These are phyloP conservation scores for Solanum rostratum DNA, from an alignment of 257 asterid genomes.

Conservation along the genomic window DNA sequence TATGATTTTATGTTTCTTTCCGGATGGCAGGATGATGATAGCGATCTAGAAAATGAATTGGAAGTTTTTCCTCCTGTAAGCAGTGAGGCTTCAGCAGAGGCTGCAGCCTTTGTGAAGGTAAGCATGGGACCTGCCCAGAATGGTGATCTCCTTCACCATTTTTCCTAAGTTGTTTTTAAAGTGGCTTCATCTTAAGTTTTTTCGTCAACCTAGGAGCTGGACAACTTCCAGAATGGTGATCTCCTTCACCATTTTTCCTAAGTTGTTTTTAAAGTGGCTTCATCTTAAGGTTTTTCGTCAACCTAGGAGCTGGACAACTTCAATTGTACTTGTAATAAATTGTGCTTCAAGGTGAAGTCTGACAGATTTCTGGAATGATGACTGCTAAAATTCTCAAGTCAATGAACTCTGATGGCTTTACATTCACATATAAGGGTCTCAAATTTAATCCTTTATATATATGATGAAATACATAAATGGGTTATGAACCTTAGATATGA, in stretches of 20 bases:
- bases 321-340: not conserved
- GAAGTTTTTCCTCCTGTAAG: conserved; percentile 61
- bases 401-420: not conserved
- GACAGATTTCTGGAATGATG: not conserved
- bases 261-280: not conserved
- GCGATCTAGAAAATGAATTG: conserved; percentile 69
- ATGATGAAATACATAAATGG: not conserved
- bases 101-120: conserved; percentile 78
- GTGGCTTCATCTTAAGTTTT: not conserved
- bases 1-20: conserved; percentile 3
- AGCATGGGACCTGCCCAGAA: not conserved
- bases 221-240: not conserved
- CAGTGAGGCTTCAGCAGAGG: conserved; percentile 65
- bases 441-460: not conserved
- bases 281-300: not conserved
- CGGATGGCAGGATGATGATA: conserved; percentile 64
- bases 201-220: not conserved
- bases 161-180: not conserved
- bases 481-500: not conserved
- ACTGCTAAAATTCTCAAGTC: not conserved
- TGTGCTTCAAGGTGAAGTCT: not conserved
- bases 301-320: not conserved
- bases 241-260: not conserved
- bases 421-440: not conserved
- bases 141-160: not conserved